A percentile compares a stretch with the other conserved stretches of the same genome.
Evolutionary conservation across 2,329 filamentous ascomycete species (phyloP).

Genomic region (Pseudogymnoascus verrucosus): DNA sequence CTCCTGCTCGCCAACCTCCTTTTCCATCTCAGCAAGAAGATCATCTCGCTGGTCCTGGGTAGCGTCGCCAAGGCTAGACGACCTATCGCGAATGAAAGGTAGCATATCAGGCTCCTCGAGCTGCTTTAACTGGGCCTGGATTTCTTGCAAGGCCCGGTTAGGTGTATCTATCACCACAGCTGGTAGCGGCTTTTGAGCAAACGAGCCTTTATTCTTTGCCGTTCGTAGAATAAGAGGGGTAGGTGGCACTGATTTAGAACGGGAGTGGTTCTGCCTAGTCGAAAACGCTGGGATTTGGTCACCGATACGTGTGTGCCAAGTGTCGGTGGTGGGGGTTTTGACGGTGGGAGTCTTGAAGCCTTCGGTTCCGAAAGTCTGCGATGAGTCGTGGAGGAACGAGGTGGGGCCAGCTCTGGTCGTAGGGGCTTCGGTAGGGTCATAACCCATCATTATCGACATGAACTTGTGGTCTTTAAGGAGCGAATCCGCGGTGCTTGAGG

Average conservation of each 20-base stretch:
- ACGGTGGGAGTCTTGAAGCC: not conserved
- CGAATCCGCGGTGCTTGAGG: not conserved
- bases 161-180: conserved; percentile 21
- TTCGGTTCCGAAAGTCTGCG: conserved; percentile 14
- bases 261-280: conserved; percentile 37
- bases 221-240: conserved; percentile 44
- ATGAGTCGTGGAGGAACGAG: conserved; percentile 26
- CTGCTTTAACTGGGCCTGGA: conserved; percentile 26
- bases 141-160: conserved; percentile 22
- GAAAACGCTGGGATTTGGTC: conserved; percentile 54
- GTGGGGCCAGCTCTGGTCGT: not conserved
- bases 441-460: conserved; percentile 4
- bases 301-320: conserved; percentile 51
- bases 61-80: not conserved
- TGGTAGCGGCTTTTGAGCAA: conserved; percentile 31
- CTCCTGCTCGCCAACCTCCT: conserved; percentile 54
- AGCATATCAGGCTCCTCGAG: conserved; percentile 21
- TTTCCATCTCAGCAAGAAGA: conserved; percentile 51
- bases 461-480: not conserved
- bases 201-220: conserved; percentile 34
- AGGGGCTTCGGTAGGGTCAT: not conserved
- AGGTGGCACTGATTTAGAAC: conserved; percentile 45
- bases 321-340: conserved; percentile 1
- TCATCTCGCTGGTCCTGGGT: conserved; percentile 12
- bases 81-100: not conserved